Conservation (phyloP, 2,329 filamentous ascomycete species). For the Alternaria arborescens region DNA sequence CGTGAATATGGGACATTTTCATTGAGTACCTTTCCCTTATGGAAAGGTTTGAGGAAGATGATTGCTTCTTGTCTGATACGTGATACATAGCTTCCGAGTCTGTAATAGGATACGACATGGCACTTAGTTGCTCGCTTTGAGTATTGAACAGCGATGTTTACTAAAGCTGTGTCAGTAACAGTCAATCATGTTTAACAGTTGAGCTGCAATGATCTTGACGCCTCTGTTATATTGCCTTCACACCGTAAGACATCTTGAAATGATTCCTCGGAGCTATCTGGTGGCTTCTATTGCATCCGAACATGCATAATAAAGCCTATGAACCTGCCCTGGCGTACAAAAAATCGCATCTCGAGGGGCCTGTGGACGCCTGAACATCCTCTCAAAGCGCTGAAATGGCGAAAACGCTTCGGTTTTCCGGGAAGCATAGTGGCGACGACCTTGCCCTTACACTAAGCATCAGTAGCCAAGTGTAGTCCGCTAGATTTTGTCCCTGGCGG, state of each 20-base stretch:
- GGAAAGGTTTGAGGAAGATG: not conserved
- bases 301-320: no score
- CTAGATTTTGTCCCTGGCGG: no score
- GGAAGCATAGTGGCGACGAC: no score
- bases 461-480: no score
- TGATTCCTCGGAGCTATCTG: no score
- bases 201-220: not conserved
- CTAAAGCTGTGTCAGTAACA: not conserved
- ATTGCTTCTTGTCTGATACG: not conserved
- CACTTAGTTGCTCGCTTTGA: not conserved
- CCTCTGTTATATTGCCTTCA: not conserved
- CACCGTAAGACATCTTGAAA: not conserved
- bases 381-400: no score
- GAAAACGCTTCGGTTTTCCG: no score
- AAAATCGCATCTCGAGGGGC: no score
- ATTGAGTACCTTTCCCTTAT: not conserved
- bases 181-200: not conserved
- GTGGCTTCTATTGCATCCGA: no score
- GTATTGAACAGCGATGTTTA: not conserved
- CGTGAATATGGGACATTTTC: not conserved
- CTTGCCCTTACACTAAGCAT: no score
- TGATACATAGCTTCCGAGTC: not conserved
- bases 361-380: no score
- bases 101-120: not conserved
- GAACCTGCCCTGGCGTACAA: no score